phyloP scores from a whole-genome alignment of 2,329 filamentous ascomycete genomes.

The Polytolypa hystricis region DNA sequence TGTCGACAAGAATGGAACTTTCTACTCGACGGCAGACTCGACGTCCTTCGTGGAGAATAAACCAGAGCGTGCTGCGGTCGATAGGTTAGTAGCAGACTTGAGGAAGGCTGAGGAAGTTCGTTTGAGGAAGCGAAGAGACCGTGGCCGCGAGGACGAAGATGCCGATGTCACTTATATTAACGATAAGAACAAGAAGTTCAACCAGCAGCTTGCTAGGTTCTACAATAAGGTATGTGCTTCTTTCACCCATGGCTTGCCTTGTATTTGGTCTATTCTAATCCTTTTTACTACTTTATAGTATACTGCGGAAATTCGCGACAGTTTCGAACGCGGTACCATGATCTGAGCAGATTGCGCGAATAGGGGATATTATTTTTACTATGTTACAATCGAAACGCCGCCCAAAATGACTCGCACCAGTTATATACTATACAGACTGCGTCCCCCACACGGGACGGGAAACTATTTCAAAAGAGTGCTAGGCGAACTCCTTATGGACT shows the following conservation, averaged over 20 bases:
- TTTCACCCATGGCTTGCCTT: slow-evolving; percentile 4
- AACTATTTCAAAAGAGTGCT: no score
- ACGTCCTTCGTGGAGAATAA: slow-evolving; percentile 73
- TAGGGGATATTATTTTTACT: neutral
- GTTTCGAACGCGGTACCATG: slow-evolving; percentile 93
- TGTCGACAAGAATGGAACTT: slow-evolving; percentile 79
- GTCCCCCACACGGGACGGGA: no score
- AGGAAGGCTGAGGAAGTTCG: slow-evolving; percentile 78
- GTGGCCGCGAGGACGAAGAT: slow-evolving; percentile 70
- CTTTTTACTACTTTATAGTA: slow-evolving; percentile 52
- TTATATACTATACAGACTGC: slow-evolving; percentile 4
- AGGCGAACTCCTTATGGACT: no score
- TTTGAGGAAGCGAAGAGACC: slow-evolving; percentile 73
- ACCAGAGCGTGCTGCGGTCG: slow-evolving; percentile 76
- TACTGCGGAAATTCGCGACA: slow-evolving; percentile 90
- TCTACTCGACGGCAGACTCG: slow-evolving; percentile 80
- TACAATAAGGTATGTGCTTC: slow-evolving; percentile 64
- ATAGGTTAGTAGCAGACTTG: slow-evolving; percentile 75
- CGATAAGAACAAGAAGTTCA: slow-evolving; percentile 99
- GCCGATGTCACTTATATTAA: slow-evolving; percentile 98
- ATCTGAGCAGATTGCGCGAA: slow-evolving; percentile 47
- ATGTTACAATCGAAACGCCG: slow-evolving; percentile 6
- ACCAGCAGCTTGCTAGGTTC: slow-evolving; percentile 89
- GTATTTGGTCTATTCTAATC: slow-evolving; percentile 1
- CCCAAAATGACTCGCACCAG: slow-evolving; percentile 1